Percentiles rank a stretch among this genome's conserved stretches.
Conservation (phyloP, 148 eudicot genomes). For the Amaranthus palmeri region DNA sequence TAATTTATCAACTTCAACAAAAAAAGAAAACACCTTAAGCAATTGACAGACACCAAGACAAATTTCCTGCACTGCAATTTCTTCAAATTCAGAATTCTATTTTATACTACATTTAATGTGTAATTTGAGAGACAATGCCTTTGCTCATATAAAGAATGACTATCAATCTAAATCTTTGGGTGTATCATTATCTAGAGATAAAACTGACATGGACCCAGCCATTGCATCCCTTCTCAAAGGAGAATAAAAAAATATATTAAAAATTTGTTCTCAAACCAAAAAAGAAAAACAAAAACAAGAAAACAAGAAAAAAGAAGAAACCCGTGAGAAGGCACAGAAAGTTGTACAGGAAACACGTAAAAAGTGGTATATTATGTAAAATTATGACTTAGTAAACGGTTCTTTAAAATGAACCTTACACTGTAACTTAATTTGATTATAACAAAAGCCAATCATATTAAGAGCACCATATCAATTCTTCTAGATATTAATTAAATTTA, state of each 20-base stretch:
- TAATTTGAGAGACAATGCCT: slow-evolving; percentile 8
- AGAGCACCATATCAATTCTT: slow-evolving; percentile 44
- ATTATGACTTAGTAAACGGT: slow-evolving; percentile 12
- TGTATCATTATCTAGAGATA: neutral
- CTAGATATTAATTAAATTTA: slow-evolving; percentile 23
- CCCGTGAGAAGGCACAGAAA: neutral
- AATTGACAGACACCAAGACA: neutral
- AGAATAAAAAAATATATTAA: neutral
- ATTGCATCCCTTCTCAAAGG: neutral
- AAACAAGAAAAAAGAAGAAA: neutral
- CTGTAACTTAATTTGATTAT: slow-evolving; percentile 10
- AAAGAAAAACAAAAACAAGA: neutral
- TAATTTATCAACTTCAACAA: slow-evolving; percentile 11
- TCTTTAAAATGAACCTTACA: slow-evolving; percentile 13
- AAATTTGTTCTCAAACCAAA: neutral
- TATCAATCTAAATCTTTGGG: neutral
- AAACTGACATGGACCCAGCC: neutral
- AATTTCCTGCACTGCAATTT: neutral
- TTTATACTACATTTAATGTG: slow-evolving; percentile 3
- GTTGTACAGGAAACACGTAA: neutral
- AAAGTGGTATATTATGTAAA: slow-evolving; percentile 8
- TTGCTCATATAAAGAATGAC: slow-evolving; percentile 4
- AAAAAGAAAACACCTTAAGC: neutral
- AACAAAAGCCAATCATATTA: slow-evolving; percentile 28
- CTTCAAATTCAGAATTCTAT: neutral